phyloP scores from a whole-genome alignment of 2,329 filamentous ascomycete genomes.

The Pseudogymnoascus sp. region DNA sequence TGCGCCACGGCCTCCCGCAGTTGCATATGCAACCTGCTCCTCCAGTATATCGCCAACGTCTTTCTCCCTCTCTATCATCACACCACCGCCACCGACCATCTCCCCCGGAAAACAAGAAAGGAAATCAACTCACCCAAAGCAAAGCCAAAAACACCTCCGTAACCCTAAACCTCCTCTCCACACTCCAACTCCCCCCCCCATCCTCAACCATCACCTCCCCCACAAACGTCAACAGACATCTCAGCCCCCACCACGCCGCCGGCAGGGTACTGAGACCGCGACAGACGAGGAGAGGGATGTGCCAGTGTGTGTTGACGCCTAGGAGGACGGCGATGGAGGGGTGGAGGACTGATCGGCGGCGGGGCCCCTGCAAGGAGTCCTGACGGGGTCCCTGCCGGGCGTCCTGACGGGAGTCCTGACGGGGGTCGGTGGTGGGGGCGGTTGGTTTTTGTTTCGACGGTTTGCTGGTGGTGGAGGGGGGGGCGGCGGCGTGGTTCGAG shows the following conservation, averaged over 20 bases:
- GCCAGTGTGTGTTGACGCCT: slow-evolving; percentile 63
- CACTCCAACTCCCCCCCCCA: slow-evolving; percentile 33
- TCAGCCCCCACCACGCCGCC: slow-evolving; percentile 62
- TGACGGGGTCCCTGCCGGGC: no score
- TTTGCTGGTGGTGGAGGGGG: slow-evolving; percentile 10
- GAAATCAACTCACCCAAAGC: slow-evolving; percentile 54
- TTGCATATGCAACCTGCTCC: neutral
- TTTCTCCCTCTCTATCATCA: neutral
- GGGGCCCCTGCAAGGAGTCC: slow-evolving; percentile 10
- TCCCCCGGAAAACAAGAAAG: no score
- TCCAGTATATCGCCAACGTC: neutral
- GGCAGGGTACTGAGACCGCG: slow-evolving; percentile 65
- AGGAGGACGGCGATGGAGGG: slow-evolving; percentile 71
- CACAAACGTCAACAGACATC: slow-evolving; percentile 59
- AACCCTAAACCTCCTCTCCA: slow-evolving; percentile 44
- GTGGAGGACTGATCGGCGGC: slow-evolving; percentile 45
- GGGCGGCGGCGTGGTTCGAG: neutral
- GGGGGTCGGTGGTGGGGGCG: slow-evolving; percentile 16
- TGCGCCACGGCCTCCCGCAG: neutral
- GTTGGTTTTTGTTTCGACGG: slow-evolving; percentile 17
- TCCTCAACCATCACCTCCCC: slow-evolving; percentile 48
- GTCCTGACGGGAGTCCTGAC: no score
- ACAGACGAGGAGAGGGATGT: slow-evolving; percentile 62
- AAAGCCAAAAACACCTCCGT: slow-evolving; percentile 64
- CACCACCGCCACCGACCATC: no score